These are phyloP conservation scores for Boechera stricta DNA, from an alignment of 345 rosid genomes.

Conservation along the genomic window DNA sequence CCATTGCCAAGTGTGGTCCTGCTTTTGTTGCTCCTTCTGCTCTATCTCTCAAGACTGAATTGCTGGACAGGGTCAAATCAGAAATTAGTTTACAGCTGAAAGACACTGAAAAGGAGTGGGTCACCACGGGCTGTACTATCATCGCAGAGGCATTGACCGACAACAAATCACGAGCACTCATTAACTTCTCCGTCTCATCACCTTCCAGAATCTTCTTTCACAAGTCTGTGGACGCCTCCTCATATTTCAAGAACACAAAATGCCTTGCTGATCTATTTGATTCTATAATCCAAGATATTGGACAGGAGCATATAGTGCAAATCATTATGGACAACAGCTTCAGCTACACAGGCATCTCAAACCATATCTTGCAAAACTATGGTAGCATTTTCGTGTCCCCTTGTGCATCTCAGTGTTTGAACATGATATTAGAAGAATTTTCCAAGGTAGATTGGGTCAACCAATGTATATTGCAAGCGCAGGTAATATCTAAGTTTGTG, in stretches of 20 bases:
- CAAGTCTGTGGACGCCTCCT: constrained; percentile 86
- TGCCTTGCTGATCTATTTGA: constrained; percentile 81
- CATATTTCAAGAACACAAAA: constrained; percentile 72
- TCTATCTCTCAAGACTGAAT: constrained; percentile 59
- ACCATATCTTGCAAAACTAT: constrained; percentile 73
- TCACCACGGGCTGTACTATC: constrained; percentile 78
- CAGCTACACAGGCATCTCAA: constrained; percentile 69
- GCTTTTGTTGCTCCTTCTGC: constrained; percentile 64
- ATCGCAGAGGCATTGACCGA: constrained; percentile 87
- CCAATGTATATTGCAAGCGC: constrained; percentile 76
- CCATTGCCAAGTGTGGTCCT: constrained; percentile 65
- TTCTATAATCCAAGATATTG: constrained; percentile 76
- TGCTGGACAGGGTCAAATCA: constrained; percentile 70
- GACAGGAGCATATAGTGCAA: constrained; percentile 82
- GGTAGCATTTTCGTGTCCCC: constrained; percentile 81
- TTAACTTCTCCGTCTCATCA: constrained; percentile 82
- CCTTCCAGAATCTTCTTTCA: constrained; percentile 81
- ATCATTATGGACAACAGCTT: constrained; percentile 74
- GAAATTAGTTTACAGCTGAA: constrained; percentile 63
- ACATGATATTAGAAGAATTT: constrained; percentile 80
- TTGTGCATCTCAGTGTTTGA: constrained; percentile 88
- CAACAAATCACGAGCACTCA: constrained; percentile 79
- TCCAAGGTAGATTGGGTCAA: constrained; percentile 91
- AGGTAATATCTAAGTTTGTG: constrained; percentile 65
- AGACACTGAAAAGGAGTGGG: constrained; percentile 80